A percentile compares a stretch with the other conserved stretches of the same genome.
Conservation (phyloP, 805 yeast genomes). For the Candida corydali region DNA sequence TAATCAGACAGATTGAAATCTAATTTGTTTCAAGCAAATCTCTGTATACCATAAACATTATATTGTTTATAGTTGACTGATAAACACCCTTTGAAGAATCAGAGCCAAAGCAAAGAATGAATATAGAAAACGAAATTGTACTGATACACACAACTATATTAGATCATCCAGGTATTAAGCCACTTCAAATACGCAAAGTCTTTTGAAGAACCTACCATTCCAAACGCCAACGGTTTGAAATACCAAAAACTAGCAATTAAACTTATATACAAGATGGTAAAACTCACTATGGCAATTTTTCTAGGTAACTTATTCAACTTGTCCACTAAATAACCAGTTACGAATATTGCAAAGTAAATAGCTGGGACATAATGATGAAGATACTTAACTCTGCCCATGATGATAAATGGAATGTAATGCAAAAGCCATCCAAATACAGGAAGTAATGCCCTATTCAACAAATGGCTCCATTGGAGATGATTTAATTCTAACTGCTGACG, state of each 20-base stretch:
- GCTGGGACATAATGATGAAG: slow-evolving; percentile 45
- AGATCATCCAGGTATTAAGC: slow-evolving; percentile 20
- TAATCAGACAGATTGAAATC: too few relatives aligned
- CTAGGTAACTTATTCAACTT: slow-evolving; percentile 11
- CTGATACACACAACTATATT: background rate
- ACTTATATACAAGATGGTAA: slow-evolving; percentile 40
- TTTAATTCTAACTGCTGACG: slow-evolving; percentile 23
- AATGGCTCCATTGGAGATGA: slow-evolving; percentile 21
- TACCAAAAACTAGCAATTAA: slow-evolving; percentile 57
- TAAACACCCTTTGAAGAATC: too few relatives aligned
- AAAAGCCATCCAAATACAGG: slow-evolving; percentile 39
- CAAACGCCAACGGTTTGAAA: slow-evolving; percentile 70
- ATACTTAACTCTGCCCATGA: slow-evolving; percentile 42
- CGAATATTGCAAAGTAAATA: slow-evolving; percentile 62
- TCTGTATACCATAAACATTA: too few relatives aligned
- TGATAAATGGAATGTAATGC: slow-evolving; percentile 37
- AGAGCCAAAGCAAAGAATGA: too few relatives aligned
- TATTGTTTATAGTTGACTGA: too few relatives aligned
- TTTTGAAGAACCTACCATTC: slow-evolving; percentile 52
- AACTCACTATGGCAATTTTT: slow-evolving; percentile 27
- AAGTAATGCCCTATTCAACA: slow-evolving; percentile 27
- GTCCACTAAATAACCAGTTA: slow-evolving; percentile 59
- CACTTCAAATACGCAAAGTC: slow-evolving; percentile 28
- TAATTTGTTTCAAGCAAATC: too few relatives aligned
- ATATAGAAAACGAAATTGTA: too few relatives aligned